Base-by-base conservation (phyloP, 129 eudicot genomes). In the Smallanthus sonchifolius region DNA sequence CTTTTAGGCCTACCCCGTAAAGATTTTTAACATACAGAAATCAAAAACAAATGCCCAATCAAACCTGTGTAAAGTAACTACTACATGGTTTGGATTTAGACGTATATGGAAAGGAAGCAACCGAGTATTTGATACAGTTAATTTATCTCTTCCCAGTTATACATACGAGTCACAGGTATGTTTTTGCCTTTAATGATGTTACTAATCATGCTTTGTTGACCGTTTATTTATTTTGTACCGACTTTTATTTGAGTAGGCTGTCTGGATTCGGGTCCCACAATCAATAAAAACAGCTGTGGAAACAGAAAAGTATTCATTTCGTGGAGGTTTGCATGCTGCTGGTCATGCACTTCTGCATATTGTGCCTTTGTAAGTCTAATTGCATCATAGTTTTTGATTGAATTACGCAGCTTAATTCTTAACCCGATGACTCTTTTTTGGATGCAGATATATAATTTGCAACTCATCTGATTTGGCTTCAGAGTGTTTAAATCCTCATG, bases 241-340 rank as follows among this genome's bases (percentile, higher is more conserved):
- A 42, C 40, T 62, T 55, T 13, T 7, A 45, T 47, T 51, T 74
- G 68, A 48, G 19, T 56, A 91, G 99, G 97, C 99, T 65, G 97
- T 88, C 47, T 95, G 97, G 99, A 79, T 91, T 80, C 91, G 86
- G 59, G 97, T 95, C 35, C 86, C 94, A 13, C 88, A 89, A 63
- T 80, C 94, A n/a, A 40, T 95, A 59, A 91, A 95, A 84, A 49
- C 82, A 72, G 82, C 87, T 52, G 96, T 88, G 68, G 94, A 95
- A 83, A 75, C 43, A 49, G 72, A 72, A 65, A 73, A 64, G 2
- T 82, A 82, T 81, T 82, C 96, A 10, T 88, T 91, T 75, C 96
- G 90, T 67, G 96, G 88, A 74, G 99, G 99, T 28, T 87, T 95
- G 81, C 99, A 95, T 87, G 99, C 99, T 82, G 97, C 97, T 69